Evolutionary conservation across 495 filamentous ascomycete species (phyloP).

Genomic region (Penicillium ochrochloron): DNA sequence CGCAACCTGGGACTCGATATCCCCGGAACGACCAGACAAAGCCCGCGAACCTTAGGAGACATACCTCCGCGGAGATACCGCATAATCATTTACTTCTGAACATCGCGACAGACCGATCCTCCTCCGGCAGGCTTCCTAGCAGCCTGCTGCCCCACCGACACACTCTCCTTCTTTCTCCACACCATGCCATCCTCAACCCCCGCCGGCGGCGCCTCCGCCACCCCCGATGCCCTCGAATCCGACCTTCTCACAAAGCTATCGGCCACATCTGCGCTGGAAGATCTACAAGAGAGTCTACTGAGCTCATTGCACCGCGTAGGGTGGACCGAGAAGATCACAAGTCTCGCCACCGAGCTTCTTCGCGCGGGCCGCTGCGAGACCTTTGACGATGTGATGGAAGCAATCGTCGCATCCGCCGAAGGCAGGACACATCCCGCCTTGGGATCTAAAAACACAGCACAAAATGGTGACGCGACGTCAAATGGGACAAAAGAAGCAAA

Average conservation of each 20-base stretch:
- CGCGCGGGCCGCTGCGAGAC: constrained; percentile 52
- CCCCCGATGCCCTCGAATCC: constrained; percentile 48
- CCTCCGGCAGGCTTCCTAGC: constrained; percentile 3
- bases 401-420: constrained; percentile 48
- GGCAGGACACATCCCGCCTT: constrained; percentile 41
- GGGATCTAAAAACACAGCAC: constrained; percentile 18
- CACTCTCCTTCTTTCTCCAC: constrained; percentile 3
- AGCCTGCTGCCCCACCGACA: constrained; percentile 6
- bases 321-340: constrained; percentile 50
- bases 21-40: constrained; percentile 1
- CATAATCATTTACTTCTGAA: background rate
- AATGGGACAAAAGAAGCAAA: constrained; percentile 33
- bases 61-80: background rate
- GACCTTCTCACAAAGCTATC: constrained; percentile 50
- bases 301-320: constrained; percentile 47
- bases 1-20: constrained; percentile 1
- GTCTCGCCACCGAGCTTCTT: constrained; percentile 47
- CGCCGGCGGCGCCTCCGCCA: constrained; percentile 26
- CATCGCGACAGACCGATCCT: background rate
- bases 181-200: constrained; percentile 37
- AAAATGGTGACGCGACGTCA: constrained; percentile 24
- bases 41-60: background rate
- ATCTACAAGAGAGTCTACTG: constrained; percentile 49
- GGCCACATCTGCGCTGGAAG: constrained; percentile 48
- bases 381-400: constrained; percentile 53